Base-by-base conservation (phyloP, 352 stramenopile genomes). In the Phytophthora colocasiae region DNA sequence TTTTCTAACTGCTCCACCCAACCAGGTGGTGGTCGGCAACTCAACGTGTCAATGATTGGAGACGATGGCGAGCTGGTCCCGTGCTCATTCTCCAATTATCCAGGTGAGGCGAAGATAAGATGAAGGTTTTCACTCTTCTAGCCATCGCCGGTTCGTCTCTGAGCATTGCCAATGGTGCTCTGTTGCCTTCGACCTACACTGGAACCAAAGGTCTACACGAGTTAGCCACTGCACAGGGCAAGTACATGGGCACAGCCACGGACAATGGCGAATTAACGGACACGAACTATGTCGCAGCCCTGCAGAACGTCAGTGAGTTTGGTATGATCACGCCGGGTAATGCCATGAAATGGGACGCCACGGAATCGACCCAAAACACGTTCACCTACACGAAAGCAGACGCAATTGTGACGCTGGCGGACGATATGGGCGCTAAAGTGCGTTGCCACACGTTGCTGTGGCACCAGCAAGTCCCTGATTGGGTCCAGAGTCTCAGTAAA, bases 201-300 rank as follows among this genome's bases (percentile, higher is more conserved):
- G 66, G 66, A 43, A 66, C 46, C 51, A 64, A 66, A n/a, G 59
- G 66, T n/a, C 36, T 75, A 8, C 49, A 71, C 6, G 66, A 67
- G 2, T 22, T 66, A 22, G 66, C 66, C 49, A 71, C 39, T 9
- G 43, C 60, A 2, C 51, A 62, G n/a, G 66, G 66, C 60, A 75
- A 75, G 39, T 75, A 75, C 66, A 63, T 75, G 54, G 66, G 66
- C 36, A 75, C 66, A 7, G 66, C 66, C 61, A 55, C 63, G n/a
- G 61, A 73, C 59, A 65, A 60, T 31, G 44, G 58, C 5, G 64
- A 67, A 15, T 40, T 69, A 3, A 68, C 58, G 6, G 66, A 75
- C 43, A 67, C 48, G 12, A 68, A 58, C 50, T 71, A 69, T 55
- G 41, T 69, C 5, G 52, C 56, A 14, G 56, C 51, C 14, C 61